Conservation (phyloP, 352 stramenopile species). For the Phytophthora ohioensis region DNA sequence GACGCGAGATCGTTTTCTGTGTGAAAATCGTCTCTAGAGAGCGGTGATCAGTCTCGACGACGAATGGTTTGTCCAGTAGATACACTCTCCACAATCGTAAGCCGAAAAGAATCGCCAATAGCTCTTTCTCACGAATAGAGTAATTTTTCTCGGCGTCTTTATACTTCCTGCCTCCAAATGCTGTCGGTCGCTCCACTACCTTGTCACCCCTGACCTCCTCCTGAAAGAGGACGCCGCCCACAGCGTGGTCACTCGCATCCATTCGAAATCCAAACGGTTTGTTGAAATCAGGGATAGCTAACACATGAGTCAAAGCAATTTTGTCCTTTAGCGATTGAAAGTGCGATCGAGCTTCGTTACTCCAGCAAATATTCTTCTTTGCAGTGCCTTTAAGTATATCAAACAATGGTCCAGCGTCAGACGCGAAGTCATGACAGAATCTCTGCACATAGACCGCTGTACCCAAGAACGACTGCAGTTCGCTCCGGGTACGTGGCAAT, state of each 20-base stretch:
- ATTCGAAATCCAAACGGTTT: slow-evolving; percentile 13
- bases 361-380: slow-evolving; percentile 3
- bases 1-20: neutral
- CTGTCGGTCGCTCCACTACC: slow-evolving; percentile 7
- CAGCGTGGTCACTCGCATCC: slow-evolving; percentile 17
- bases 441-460: neutral
- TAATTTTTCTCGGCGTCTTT: slow-evolving; percentile 18
- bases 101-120: slow-evolving; percentile 20
- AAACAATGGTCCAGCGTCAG: slow-evolving; percentile 16
- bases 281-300: slow-evolving; percentile 14
- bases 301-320: neutral
- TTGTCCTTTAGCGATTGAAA: slow-evolving; percentile 11
- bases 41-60: slow-evolving; percentile 15
- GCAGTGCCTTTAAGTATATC: slow-evolving; percentile 16
- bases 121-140: slow-evolving; percentile 21
- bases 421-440: slow-evolving; percentile 17
- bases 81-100: slow-evolving; percentile 21
- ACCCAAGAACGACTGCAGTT: slow-evolving; percentile 13
- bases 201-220: slow-evolving; percentile 2
- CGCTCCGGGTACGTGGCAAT: slow-evolving; percentile 10
- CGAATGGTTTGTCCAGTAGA: slow-evolving; percentile 12
- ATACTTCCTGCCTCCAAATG: slow-evolving; percentile 24
- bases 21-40: slow-evolving; percentile 20
- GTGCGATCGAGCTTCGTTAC: neutral
- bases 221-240: slow-evolving; percentile 20